phyloP scores from a whole-genome alignment of 208 protist species.

The Trypanosoma avium region DNA sequence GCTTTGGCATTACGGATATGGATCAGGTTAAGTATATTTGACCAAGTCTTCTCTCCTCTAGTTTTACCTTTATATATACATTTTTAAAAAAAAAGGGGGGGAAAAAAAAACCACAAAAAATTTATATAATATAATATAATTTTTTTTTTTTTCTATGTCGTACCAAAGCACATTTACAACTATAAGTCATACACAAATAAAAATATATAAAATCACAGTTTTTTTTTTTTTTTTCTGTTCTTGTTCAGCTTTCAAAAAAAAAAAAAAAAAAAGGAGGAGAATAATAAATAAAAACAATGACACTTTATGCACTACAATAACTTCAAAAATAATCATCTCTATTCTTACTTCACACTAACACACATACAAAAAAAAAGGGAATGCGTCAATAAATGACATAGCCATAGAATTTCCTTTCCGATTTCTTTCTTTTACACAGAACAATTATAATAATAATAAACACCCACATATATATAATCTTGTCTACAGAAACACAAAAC shows the following conservation, averaged over 20 bases:
- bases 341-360: conserved; percentile 3
- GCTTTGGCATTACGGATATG: conserved; percentile 34
- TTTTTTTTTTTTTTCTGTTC: too few relatives aligned
- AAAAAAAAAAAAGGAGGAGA: conserved; percentile 2
- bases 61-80: neutral
- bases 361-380: conserved; percentile 21
- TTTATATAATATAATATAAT: conserved; percentile 3
- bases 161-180: too few relatives aligned
- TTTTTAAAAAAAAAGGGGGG: neutral
- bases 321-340: conserved; percentile 16
- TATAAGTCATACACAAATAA: too few relatives aligned
- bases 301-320: conserved; percentile 1
- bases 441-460: neutral
- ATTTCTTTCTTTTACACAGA: too few relatives aligned
- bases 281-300: conserved; percentile 25
- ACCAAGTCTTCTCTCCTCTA: neutral
- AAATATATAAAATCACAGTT: too few relatives aligned
- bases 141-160: conserved; percentile 25
- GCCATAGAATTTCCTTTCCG: too few relatives aligned
- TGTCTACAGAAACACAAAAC: too few relatives aligned
- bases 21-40: neutral
- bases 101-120: neutral
- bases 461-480: too few relatives aligned
- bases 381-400: too few relatives aligned
- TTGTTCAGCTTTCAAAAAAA: conserved; percentile 20